Percentiles rank a stretch among this genome's conserved stretches.
Evolutionary conservation across 805 yeast genomes (phyloP).

Genomic region (Vanderwaltozyma tropicalis): DNA sequence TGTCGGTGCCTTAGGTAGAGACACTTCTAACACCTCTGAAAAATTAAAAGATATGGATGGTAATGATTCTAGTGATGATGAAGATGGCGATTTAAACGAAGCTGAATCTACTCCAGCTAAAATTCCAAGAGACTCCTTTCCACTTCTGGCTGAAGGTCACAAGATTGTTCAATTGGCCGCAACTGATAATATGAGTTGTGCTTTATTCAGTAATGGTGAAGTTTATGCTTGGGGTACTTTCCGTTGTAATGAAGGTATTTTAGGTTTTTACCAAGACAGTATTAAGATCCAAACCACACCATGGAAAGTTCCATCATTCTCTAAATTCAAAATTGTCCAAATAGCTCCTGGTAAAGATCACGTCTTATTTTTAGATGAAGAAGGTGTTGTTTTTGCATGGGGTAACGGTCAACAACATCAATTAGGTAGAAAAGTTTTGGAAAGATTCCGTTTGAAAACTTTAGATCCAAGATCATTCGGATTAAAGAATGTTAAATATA

Average conservation of each 20-base stretch:
- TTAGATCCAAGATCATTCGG: conserved; percentile 80
- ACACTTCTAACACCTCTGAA: conserved; percentile 57
- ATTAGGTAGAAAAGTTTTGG: conserved; percentile 77
- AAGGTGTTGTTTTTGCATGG: conserved; percentile 91
- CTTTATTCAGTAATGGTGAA: conserved; percentile 67
- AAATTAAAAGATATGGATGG: conserved; percentile 58
- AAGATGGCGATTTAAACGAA: conserved; percentile 76
- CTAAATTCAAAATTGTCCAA: conserved; percentile 60
- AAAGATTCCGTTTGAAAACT: conserved; percentile 61
- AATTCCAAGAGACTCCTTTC: conserved; percentile 49
- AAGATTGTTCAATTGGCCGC: conserved; percentile 78
- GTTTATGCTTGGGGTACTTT: conserved; percentile 98
- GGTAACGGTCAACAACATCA: conserved; percentile 94
- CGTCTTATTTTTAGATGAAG: conserved; percentile 66
- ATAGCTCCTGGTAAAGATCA: conserved; percentile 93
- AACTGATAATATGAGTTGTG: conserved; percentile 83
- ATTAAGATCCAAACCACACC: conserved; percentile 61
- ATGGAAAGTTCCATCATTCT: conserved; percentile 36
- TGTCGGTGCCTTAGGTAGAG: conserved; percentile 83
- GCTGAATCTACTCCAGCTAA: conserved; percentile 79
- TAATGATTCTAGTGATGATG: conserved; percentile 46
- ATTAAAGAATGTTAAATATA: conserved; percentile 60
- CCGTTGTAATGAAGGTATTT: conserved; percentile 82
- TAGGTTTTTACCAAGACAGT: conserved; percentile 63
- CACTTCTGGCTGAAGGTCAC: conserved; percentile 39